A percentile compares a stretch with the other conserved stretches of the same genome.
Evolutionary conservation across 805 yeast species (phyloP).

Genomic region (Suhomyces tanzawaensis): DNA sequence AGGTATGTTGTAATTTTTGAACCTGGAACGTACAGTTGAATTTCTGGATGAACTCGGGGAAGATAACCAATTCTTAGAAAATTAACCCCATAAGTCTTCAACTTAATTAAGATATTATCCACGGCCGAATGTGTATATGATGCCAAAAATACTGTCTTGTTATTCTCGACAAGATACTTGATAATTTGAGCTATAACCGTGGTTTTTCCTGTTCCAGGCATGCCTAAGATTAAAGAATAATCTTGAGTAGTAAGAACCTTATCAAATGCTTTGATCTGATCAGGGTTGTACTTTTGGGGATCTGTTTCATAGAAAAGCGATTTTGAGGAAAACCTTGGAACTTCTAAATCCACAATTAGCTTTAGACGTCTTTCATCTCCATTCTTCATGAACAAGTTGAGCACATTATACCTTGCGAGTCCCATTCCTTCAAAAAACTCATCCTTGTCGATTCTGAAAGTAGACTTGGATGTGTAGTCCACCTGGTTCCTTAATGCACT

Average conservation of each 20-base stretch:
- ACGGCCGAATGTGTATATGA: slow-evolving; percentile 96
- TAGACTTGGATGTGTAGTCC: slow-evolving; percentile 7
- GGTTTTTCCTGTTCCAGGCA: slow-evolving; percentile 98
- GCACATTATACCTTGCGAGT: slow-evolving; percentile 69
- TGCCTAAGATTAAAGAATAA: slow-evolving; percentile 81
- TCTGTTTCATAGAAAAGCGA: slow-evolving; percentile 21
- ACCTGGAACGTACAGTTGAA: slow-evolving; percentile 51
- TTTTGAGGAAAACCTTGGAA: slow-evolving; percentile 40
- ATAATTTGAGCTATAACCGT: slow-evolving; percentile 82
- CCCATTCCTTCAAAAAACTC: slow-evolving; percentile 74
- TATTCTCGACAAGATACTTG: slow-evolving; percentile 52
- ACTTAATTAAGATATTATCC: slow-evolving; percentile 81
- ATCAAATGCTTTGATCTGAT: slow-evolving; percentile 69
- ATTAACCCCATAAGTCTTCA: slow-evolving; percentile 37
- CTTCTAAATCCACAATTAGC: slow-evolving; percentile 51
- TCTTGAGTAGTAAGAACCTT: slow-evolving; percentile 65
- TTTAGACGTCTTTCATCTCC: slow-evolving; percentile 46
- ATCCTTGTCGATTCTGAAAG: slow-evolving; percentile 76
- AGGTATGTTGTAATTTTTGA: slow-evolving; percentile 35
- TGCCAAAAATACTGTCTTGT: slow-evolving; percentile 70
- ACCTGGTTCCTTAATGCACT: slow-evolving; percentile 39
- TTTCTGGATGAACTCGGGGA: slow-evolving; percentile 59
- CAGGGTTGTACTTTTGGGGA: slow-evolving; percentile 51
- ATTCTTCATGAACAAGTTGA: slow-evolving; percentile 60
- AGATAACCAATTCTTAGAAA: slow-evolving; percentile 69